phyloP scores from a whole-genome alignment of 495 filamentous ascomycete species.

The Aspergillus steynii region DNA sequence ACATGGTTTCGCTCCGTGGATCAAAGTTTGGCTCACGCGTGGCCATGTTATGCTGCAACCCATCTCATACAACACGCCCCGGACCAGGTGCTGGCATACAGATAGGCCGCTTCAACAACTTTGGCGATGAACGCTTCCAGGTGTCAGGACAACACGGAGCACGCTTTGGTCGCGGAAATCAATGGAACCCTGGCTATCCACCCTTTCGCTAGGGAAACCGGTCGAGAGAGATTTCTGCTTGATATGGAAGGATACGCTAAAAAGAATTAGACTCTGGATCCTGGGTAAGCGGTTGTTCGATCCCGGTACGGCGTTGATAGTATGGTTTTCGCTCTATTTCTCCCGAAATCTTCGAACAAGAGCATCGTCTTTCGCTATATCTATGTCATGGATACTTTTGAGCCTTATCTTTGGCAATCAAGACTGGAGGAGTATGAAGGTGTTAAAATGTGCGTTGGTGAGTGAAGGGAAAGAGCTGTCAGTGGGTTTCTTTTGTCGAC shows the following conservation, averaged over 20 bases:
- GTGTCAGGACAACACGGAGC: constrained; percentile 27
- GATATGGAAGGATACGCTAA: too few relatives aligned
- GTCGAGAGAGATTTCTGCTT: background rate
- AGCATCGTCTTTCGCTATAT: background rate
- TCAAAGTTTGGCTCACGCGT: constrained; percentile 98
- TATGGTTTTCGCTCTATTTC: background rate
- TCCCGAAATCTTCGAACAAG: background rate
- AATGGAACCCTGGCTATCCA: constrained; percentile 41
- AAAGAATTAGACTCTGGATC: background rate
- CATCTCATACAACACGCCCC: constrained; percentile 78
- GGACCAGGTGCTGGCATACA: constrained; percentile 74
- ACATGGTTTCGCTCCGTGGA: constrained; percentile 98
- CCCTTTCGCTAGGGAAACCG: constrained; percentile 34
- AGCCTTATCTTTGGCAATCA: background rate
- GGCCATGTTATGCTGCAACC: constrained; percentile 98
- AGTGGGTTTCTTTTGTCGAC: constrained; percentile 1
- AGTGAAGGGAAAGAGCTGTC: background rate
- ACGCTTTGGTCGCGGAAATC: constrained; percentile 38
- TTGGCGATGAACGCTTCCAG: constrained; percentile 49
- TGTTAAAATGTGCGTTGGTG: background rate
- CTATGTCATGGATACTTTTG: background rate
- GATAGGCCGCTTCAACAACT: constrained; percentile 57
- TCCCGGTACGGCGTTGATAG: background rate
- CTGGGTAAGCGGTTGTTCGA: background rate
- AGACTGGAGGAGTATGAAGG: background rate